Base-by-base conservation (phyloP, 139 green algal genomes). In the Zygnema circumcarinatum region DNA sequence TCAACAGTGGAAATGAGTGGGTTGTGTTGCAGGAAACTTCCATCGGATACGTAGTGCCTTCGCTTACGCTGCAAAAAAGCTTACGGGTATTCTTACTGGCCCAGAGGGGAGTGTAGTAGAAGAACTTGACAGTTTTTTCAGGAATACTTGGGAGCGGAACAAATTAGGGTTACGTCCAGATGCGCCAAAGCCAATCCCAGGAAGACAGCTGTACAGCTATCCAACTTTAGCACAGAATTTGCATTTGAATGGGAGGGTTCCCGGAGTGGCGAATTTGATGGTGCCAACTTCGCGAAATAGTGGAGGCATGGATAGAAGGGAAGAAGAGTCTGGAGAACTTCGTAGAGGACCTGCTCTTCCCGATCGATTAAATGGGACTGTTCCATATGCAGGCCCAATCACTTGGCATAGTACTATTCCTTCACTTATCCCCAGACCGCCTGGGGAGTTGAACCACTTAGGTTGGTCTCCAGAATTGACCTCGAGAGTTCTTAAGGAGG, bases 1-100 rank as follows among this genome's bases (percentile, higher is more conserved):
- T n/a, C n/a, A n/a, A n/a, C n/a, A n/a, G n/a, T n/a, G n/a, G n/a
- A n/a, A n/a, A n/a, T n/a, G n/a, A n/a, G n/a, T n/a, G n/a, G n/a
- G n/a, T n/a, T n/a, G n/a, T n/a, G n/a, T 31, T 67, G 67, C 83
- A 79, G 83, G 72, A 56, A 97, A 93, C 81, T 95, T 94, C 69
- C 75, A 92, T 29, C 93, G 96, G 54, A 97, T 98, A 47, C 89
- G 93, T 1, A 91, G 90, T 29, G 96, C 85, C 0, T 41, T 90
- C 2, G 62, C 76, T 22, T 67, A 87, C 25, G 89, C 80, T n/a
- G 67, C 78, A 22, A 2, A 73, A 32, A 88, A 78, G 33, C 83
- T 92, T 41, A 32, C 38, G 21, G n/a, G 25, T 16, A 33, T 88
- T 16, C 54, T 91, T 21, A 7, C 39, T 31, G 79, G 79, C 36